phyloP scores from a whole-genome alignment of 345 rosid genomes.

The Cardamine chenopodiifolia region DNA sequence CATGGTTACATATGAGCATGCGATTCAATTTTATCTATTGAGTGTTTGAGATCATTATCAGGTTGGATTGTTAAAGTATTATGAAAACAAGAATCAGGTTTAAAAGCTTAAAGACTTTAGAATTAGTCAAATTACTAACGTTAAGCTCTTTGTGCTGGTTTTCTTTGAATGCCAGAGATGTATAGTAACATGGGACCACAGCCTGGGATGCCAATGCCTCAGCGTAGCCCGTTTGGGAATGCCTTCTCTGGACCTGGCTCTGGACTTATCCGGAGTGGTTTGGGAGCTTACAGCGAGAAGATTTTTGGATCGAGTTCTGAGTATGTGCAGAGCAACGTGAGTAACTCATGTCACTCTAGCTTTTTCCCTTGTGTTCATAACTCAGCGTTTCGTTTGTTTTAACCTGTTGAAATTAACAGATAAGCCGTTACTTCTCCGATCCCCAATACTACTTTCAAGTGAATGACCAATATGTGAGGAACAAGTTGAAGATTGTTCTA shows the following conservation, averaged over 20 bases:
- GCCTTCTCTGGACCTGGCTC: slow-evolving; percentile 93
- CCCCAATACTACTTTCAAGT: slow-evolving; percentile 98
- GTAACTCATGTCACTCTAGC: slow-evolving; percentile 33
- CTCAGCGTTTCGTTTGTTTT: neutral
- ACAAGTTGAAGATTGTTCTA: slow-evolving; percentile 91
- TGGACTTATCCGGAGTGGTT: slow-evolving; percentile 82
- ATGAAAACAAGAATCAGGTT: neutral
- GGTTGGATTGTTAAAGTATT: neutral
- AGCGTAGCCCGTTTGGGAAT: slow-evolving; percentile 88
- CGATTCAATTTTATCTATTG: neutral
- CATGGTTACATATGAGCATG: neutral
- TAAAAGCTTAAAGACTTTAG: neutral
- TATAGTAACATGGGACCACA: slow-evolving; percentile 69
- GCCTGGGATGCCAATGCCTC: slow-evolving; percentile 78
- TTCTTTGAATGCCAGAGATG: slow-evolving; percentile 56
- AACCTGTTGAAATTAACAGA: slow-evolving; percentile 50
- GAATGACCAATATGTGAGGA: slow-evolving; percentile 93
- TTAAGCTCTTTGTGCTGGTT: slow-evolving; percentile 21
- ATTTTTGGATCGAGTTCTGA: slow-evolving; percentile 92
- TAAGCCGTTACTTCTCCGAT: slow-evolving; percentile 87
- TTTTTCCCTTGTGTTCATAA: neutral
- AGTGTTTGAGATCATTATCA: slow-evolving; percentile 4
- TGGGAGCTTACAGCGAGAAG: slow-evolving; percentile 94
- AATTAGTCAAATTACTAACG: neutral
- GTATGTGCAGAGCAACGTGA: slow-evolving; percentile 98